Evolutionary conservation across 768 basidiomycete genomes (phyloP).

Genomic region (Neoboletus brunneissimus): DNA sequence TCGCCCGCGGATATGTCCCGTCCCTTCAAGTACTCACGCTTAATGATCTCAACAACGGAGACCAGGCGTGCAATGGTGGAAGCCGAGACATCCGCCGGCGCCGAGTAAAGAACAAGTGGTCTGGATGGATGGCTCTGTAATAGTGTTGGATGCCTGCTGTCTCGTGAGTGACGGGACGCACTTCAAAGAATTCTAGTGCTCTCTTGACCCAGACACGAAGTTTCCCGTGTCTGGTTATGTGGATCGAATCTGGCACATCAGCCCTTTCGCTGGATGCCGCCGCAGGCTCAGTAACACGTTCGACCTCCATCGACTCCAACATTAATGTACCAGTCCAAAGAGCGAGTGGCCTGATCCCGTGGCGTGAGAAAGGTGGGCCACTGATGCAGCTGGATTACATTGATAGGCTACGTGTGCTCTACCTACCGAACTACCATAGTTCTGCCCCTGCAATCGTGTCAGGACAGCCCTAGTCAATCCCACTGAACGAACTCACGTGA

Average conservation of each 20-base stretch:
- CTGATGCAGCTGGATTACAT: background rate
- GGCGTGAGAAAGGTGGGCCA: slow-evolving; percentile 21
- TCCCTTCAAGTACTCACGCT: slow-evolving; percentile 68
- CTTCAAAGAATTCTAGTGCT: slow-evolving; percentile 54
- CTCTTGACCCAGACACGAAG: slow-evolving; percentile 50
- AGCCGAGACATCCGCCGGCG: slow-evolving; percentile 40
- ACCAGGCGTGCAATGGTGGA: slow-evolving; percentile 60
- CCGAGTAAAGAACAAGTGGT: slow-evolving; percentile 58
- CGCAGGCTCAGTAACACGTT: background rate
- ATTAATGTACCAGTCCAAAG: background rate
- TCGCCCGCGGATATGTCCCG: slow-evolving; percentile 44
- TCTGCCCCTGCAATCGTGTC: slow-evolving; percentile 43
- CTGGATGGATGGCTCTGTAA: slow-evolving; percentile 45
- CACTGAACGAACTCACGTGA: slow-evolving; percentile 52
- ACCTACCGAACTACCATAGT: slow-evolving; percentile 53
- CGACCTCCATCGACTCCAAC: slow-evolving; percentile 17
- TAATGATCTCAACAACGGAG: slow-evolving; percentile 80
- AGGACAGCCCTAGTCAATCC: slow-evolving; percentile 1
- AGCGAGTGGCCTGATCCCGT: background rate
- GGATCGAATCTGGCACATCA: slow-evolving; percentile 35
- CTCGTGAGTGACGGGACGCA: slow-evolving; percentile 25
- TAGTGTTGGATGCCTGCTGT: slow-evolving; percentile 6
- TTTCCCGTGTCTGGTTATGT: slow-evolving; percentile 57
- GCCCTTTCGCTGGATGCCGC: slow-evolving; percentile 4
- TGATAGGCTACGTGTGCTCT: background rate